These are phyloP conservation scores for Papiliotrema terrestris DNA, from an alignment of 1,284 basidiomycete species.

Conservation along the genomic window DNA sequence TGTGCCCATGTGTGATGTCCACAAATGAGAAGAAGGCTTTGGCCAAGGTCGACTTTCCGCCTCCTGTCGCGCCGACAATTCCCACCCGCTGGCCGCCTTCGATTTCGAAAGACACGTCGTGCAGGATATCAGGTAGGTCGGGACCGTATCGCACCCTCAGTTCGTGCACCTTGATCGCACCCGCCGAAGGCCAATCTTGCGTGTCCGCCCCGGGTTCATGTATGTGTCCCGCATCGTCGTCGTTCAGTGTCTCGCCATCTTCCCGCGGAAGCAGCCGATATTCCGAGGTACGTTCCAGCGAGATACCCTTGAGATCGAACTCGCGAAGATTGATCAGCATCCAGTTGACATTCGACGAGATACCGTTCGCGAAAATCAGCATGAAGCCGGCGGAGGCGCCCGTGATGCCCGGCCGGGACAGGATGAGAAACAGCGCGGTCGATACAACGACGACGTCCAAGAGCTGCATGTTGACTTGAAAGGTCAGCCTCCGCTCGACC, in stretches of 20 bases:
- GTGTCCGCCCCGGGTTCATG: too few species aligned
- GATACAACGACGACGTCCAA: constrained; percentile 18
- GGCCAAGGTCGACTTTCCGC: constrained; percentile 44
- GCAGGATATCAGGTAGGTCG: constrained; percentile 51
- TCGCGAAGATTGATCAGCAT: constrained; percentile 25
- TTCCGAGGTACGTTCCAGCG: constrained; percentile 63
- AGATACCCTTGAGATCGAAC: constrained; percentile 41
- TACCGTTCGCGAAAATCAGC: constrained; percentile 22
- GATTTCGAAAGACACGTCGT: constrained; percentile 50
- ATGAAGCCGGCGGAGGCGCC: constrained; percentile 33
- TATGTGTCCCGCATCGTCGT: too few species aligned
- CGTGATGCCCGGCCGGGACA: constrained; percentile 17
- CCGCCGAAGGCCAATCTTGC: constrained; percentile 49
- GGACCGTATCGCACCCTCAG: constrained; percentile 50
- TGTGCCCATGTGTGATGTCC: constrained; percentile 28
- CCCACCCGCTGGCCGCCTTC: constrained; percentile 51
- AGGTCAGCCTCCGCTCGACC: too few species aligned
- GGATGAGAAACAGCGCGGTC: constrained; percentile 22
- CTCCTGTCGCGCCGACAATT: constrained; percentile 52
- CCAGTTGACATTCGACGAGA: too few species aligned
- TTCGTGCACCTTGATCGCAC: constrained; percentile 44
- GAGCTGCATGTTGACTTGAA: constrained; percentile 9
- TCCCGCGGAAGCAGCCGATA: constrained; percentile 56
- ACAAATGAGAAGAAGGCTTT: constrained; percentile 39
- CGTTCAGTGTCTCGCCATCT: constrained; percentile 37